Evolutionary conservation across 108 stramenopile species (phyloP), one percentile per base, ranked within the genome.

Genomic region (Cyclostephanos tholiformis): DNA sequence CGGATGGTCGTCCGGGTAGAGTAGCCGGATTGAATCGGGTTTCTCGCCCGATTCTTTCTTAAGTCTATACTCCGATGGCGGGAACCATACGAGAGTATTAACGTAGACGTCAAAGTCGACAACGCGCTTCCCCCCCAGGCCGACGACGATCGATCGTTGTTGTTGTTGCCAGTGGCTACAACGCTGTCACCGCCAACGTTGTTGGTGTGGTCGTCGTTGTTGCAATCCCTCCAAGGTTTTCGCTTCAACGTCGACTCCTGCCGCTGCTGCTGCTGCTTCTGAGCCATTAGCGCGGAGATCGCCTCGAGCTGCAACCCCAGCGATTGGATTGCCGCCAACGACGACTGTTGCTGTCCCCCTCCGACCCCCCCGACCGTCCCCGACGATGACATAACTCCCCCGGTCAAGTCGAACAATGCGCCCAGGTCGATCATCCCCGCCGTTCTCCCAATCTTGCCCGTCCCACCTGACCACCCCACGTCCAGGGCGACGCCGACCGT

Each of bases 271-370:
- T 29, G n/a, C 19, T 48, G 48, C 25, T 53, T 26, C 17, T 67
- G 49, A 11, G 66, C 30, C 66, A 67, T 53, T 13, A 51, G 66
- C 17, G 66, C 66, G 30, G 50, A 2, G 13, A 67, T 13, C 25
- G 50, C 51, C 51, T 67, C 66, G 51, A 67, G 35, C 30, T 49
- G 46, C 46, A 64, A 46, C 26, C 63, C 63, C 22, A 64, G 6
- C 43, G 66, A 52, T 23, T 67, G 66, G 12, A 36, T 27, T 12
- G 41, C 41, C 4, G 41, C 41, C 41, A 12, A 8, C 41, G 4
- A 4, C 41, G 9, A 1, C 41, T n/a, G n/a, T n/a, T n/a, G n/a
- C n/a, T n/a, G n/a, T 41, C 8, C 41, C 12, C 8, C 41, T 41
- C 8, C 41, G 9, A 1, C 41, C 0, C 41, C 41, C 9, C 41